phyloP scores from a whole-genome alignment of 441 rosid genomes.

The Syzygium syzygioides region DNA sequence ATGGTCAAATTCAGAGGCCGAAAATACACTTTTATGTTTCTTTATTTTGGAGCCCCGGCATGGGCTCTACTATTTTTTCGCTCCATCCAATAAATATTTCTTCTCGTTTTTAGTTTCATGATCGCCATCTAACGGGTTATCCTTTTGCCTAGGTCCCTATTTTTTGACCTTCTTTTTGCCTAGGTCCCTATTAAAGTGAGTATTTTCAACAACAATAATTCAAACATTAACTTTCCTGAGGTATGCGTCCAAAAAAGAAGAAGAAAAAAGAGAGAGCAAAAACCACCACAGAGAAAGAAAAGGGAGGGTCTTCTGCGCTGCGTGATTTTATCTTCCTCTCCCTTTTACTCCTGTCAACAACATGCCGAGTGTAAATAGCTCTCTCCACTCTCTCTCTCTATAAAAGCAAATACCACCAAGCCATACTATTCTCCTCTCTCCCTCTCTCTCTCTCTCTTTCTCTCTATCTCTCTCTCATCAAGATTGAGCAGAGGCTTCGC shows the following conservation, averaged over 20 bases:
- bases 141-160: background rate
- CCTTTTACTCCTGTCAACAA: background rate
- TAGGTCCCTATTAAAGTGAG: background rate
- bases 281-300: background rate
- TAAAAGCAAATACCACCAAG: background rate
- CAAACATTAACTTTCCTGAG: background rate
- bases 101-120: background rate
- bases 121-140: background rate
- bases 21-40: background rate
- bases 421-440: slow-evolving; percentile 22
- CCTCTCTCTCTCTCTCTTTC: slow-evolving; percentile 31
- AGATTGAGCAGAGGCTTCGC: slow-evolving; percentile 13
- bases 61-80: background rate
- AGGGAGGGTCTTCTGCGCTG: background rate
- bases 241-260: background rate
- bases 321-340: background rate
- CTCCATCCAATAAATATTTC: background rate
- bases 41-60: background rate
- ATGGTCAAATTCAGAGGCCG: background rate
- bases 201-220: background rate
- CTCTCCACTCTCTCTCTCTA: background rate
- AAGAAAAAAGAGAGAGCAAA: background rate
- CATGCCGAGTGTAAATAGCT: background rate
- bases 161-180: background rate
- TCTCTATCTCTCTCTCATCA: slow-evolving; percentile 22